Evolutionary conservation across 306 rosid genomes (phyloP).

Genomic region (Fragaria iinumae): DNA sequence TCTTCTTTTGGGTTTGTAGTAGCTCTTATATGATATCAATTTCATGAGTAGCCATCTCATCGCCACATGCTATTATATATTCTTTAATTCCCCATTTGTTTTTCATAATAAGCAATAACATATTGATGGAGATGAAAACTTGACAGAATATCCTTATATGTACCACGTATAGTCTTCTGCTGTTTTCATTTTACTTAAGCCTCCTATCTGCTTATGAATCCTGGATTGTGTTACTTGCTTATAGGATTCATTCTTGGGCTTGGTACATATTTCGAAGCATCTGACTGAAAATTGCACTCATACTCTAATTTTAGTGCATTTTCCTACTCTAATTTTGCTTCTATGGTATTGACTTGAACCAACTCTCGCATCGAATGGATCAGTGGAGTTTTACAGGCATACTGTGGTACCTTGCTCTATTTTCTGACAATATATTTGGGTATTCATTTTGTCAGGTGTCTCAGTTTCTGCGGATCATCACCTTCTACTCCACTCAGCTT

Average conservation of each 20-base stretch:
- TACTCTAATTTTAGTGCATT: not conserved
- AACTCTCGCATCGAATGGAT: not conserved
- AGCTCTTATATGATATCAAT: not conserved
- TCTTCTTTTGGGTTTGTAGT: not conserved
- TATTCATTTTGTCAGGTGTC: conserved; percentile 46
- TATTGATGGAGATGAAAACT: not conserved
- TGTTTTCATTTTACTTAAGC: not conserved
- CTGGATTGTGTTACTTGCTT: not conserved
- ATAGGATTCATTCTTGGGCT: not conserved
- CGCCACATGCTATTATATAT: not conserved
- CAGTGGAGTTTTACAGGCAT: conserved; percentile 4
- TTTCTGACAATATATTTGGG: conserved; percentile 5
- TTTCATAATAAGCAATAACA: not conserved
- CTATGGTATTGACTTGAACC: not conserved
- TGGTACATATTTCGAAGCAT: not conserved
- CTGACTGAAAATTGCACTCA: not conserved
- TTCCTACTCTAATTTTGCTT: not conserved
- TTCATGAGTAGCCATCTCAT: not conserved
- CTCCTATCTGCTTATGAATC: conserved; percentile 2
- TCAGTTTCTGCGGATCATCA: conserved; percentile 72
- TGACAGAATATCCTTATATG: not conserved
- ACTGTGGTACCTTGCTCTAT: conserved; percentile 5
- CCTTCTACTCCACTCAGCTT: conserved; percentile 86
- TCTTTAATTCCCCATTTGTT: not conserved
- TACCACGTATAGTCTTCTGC: not conserved